A percentile compares a stretch with the other conserved stretches of the same genome.
These are phyloP conservation scores for Agroathelia rolfsii DNA, from an alignment of 1,284 basidiomycete species.

Conservation along the genomic window DNA sequence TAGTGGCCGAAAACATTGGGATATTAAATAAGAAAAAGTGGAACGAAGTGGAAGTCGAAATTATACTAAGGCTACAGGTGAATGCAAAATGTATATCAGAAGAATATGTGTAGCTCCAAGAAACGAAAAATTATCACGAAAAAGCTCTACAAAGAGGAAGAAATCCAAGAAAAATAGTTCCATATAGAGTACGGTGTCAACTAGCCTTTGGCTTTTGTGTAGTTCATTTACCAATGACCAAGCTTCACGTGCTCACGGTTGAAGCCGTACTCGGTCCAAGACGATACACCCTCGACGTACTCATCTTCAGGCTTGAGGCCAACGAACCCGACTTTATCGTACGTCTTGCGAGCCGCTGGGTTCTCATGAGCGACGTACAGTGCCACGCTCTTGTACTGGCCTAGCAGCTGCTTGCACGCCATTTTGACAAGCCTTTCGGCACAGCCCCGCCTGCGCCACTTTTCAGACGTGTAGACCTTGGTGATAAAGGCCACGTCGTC, in stretches of 20 bases:
- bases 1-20: too few relatives aligned
- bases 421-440: slow-evolving; percentile 46
- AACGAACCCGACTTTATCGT: slow-evolving; percentile 48
- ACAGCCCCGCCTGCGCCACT: slow-evolving; percentile 39
- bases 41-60: too few relatives aligned
- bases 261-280: slow-evolving; percentile 56
- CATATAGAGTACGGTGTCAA: too few relatives aligned
- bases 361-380: slow-evolving; percentile 50
- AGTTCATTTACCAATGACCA: slow-evolving; percentile 55
- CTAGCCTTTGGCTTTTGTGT: too few relatives aligned
- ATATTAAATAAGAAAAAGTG: too few relatives aligned
- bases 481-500: slow-evolving; percentile 46
- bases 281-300: slow-evolving; percentile 33
- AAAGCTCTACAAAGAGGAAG: too few relatives aligned
- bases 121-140: too few relatives aligned
- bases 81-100: too few relatives aligned
- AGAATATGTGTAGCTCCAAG: too few relatives aligned
- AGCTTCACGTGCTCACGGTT: slow-evolving; percentile 35
- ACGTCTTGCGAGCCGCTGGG: slow-evolving; percentile 40
- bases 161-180: too few relatives aligned
- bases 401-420: slow-evolving; percentile 37
- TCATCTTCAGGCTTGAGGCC: slow-evolving; percentile 28
- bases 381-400: slow-evolving; percentile 32
- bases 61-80: too few relatives aligned
- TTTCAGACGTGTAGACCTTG: slow-evolving; percentile 51